These are phyloP conservation scores for Avena eriantha DNA, from an alignment of 176 grass and related monocot species.

Conservation along the genomic window DNA sequence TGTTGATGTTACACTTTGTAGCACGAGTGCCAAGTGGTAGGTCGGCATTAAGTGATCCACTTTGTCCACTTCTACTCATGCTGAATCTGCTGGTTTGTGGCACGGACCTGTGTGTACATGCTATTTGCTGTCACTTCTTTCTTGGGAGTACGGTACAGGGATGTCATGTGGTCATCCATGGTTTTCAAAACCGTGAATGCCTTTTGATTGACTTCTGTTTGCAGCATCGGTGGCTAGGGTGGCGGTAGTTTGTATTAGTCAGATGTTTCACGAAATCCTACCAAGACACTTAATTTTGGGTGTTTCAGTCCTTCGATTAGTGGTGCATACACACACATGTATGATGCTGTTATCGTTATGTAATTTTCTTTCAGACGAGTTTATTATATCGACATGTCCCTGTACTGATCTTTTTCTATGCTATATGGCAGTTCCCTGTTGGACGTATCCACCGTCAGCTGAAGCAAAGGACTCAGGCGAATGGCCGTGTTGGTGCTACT, in stretches of 20 bases:
- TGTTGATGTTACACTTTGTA: neutral
- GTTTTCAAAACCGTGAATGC: too few species aligned
- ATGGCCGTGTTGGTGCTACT: slow-evolving; percentile 73
- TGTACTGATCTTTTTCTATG: neutral
- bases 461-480: slow-evolving; percentile 67
- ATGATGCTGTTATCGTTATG: neutral
- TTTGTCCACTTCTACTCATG: too few species aligned
- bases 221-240: neutral
- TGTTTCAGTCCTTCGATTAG: neutral
- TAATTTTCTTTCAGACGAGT: too few species aligned
- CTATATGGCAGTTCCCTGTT: slow-evolving; percentile 63
- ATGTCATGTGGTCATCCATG: too few species aligned
- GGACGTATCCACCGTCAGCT: slow-evolving; percentile 73
- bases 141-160: too few species aligned
- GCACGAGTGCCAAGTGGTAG: neutral
- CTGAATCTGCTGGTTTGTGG: too few species aligned
- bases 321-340: neutral
- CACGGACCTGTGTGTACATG: too few species aligned
- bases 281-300: neutral
- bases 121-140: too few species aligned
- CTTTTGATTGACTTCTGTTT: neutral
- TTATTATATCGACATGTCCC: neutral
- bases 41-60: neutral
- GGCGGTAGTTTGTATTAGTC: neutral
- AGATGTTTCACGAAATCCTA: neutral